These are phyloP conservation scores for Triticum urartu DNA, from an alignment of 176 grass and related monocot genomes.

Conservation along the genomic window DNA sequence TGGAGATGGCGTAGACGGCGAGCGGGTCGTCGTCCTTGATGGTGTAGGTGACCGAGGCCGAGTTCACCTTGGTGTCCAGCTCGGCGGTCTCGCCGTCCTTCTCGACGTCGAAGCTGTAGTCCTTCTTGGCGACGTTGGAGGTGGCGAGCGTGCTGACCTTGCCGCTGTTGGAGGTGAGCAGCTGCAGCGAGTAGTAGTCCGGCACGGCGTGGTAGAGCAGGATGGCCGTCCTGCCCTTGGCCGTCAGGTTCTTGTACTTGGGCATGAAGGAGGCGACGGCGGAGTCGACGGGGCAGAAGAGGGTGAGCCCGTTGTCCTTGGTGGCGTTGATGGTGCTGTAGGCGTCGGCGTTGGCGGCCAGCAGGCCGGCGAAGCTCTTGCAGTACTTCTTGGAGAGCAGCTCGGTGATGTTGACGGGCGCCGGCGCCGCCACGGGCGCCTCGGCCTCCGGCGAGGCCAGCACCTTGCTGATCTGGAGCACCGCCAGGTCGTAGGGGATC, in stretches of 20 bases:
- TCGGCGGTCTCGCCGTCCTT: conserved; percentile 53
- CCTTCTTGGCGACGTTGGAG: conserved; percentile 59
- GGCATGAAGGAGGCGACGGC: conserved; percentile 59
- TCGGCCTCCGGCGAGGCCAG: conserved; percentile 58
- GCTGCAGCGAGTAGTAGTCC: conserved; percentile 73
- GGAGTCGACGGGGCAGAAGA: conserved; percentile 68
- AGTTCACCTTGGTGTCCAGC: conserved; percentile 45
- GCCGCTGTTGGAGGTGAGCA: conserved; percentile 71
- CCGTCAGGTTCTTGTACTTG: conserved; percentile 88
- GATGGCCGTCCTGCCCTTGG: conserved; percentile 60
- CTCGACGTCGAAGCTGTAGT: conserved; percentile 60
- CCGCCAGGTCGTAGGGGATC: conserved; percentile 63
- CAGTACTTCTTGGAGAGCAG: conserved; percentile 86
- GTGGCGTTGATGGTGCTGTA: conserved; percentile 56
- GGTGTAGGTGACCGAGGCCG: conserved; percentile 52
- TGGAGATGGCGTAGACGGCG: conserved; percentile 53
- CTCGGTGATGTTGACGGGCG: conserved; percentile 65
- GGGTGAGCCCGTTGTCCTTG: conserved; percentile 67
- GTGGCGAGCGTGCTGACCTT: conserved; percentile 80
- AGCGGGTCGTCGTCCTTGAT: conserved; percentile 70
- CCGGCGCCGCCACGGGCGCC: conserved; percentile 60
- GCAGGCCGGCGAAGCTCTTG: conserved; percentile 61
- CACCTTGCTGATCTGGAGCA: conserved; percentile 52
- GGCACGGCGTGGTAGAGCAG: conserved; percentile 78
- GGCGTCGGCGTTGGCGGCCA: conserved; percentile 46